Evolutionary conservation across 352 stramenopile species (phyloP).

Genomic region (Pythium phragmitis): DNA sequence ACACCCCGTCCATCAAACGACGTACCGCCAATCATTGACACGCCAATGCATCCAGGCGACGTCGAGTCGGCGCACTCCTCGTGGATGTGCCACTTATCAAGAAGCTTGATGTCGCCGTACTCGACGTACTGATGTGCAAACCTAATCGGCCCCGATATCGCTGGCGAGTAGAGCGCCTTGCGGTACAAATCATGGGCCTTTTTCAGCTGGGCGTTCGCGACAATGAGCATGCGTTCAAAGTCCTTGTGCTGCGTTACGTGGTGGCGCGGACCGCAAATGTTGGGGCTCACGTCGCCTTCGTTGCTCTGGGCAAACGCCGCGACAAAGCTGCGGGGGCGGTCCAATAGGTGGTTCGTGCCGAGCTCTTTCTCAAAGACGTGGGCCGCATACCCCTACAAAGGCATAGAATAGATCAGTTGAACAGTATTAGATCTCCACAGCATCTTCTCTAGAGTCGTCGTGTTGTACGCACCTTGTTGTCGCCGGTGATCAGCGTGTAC

Average conservation of each 20-base stretch:
- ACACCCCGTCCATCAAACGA: conserved; percentile 76
- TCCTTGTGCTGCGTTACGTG: conserved; percentile 69
- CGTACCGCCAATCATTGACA: conserved; percentile 84
- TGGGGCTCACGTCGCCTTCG: conserved; percentile 92
- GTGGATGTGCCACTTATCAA: conserved; percentile 66
- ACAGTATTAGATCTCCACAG: not conserved
- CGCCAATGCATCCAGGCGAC: conserved; percentile 75
- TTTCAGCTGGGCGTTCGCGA: conserved; percentile 70
- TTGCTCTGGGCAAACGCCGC: conserved; percentile 93
- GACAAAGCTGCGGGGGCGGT: conserved; percentile 85
- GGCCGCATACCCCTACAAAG: conserved; percentile 70
- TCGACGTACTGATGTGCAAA: conserved; percentile 79
- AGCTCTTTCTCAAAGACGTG: conserved; percentile 87
- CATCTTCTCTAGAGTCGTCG: not conserved
- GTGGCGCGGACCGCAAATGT: conserved; percentile 81
- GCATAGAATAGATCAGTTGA: not conserved
- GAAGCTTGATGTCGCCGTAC: conserved; percentile 62
- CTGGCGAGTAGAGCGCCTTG: conserved; percentile 34
- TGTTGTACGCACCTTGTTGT: conserved; percentile 78
- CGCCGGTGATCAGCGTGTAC: conserved; percentile 92
- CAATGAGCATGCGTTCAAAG: conserved; percentile 78
- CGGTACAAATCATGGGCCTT: conserved; percentile 61
- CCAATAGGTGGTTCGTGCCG: conserved; percentile 77
- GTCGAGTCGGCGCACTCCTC: conserved; percentile 64
- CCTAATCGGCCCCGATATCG: conserved; percentile 42